Base-by-base conservation (phyloP, 2,329 filamentous ascomycete species). In the Xylaria sp. region DNA sequence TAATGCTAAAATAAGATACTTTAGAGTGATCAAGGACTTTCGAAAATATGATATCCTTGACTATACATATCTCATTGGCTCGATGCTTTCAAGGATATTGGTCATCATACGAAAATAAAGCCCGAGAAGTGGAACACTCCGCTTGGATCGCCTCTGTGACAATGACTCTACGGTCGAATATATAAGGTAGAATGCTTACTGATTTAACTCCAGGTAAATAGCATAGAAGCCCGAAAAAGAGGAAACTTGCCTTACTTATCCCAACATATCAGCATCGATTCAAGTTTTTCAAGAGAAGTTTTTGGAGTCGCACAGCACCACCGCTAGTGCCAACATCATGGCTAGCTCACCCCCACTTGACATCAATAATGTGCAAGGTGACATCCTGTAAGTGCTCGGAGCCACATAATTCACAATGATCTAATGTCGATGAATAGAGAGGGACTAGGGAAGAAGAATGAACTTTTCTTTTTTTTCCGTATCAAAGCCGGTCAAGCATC, bases 371-470 rank as follows among this genome's bases (percentile, higher is more conserved):
- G 69, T 71, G 13, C 70, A 72, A 69, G 70, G 68, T 13, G 70
- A 72, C 40, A 72, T 71, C 25, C 50, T 72, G 70, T 72, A 27
- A 61, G 70, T 50, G 6, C 6, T 5, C 10, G 2, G 3, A 29
- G 5, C 5, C 10, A 5, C n/a, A 4, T 35, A 4, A 16, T 13
- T 40, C 0, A 3, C 18, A 21, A n/a, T 44, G 0, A 9, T 29
- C 69, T 72, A 21, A 72, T n/a, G 1, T 25, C 16, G 6, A 13
- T 10, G 4, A 5, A 50, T 27, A 72, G 70, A 3, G 69, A 72
- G 23, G 70, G 70, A 6, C 60, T 72, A 9, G 70, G 68, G 2
- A 72, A 72, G 61, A 72, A 71, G 50, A 37, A 71, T 16, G 60
- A 72, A 50, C 29, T 23, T 23, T 71, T 71, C 58, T 55, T 63